Percentiles rank a stretch among this genome's conserved stretches.
Evolutionary conservation across 768 basidiomycete genomes (phyloP).

Genomic region (Coprinopsis sp.): DNA sequence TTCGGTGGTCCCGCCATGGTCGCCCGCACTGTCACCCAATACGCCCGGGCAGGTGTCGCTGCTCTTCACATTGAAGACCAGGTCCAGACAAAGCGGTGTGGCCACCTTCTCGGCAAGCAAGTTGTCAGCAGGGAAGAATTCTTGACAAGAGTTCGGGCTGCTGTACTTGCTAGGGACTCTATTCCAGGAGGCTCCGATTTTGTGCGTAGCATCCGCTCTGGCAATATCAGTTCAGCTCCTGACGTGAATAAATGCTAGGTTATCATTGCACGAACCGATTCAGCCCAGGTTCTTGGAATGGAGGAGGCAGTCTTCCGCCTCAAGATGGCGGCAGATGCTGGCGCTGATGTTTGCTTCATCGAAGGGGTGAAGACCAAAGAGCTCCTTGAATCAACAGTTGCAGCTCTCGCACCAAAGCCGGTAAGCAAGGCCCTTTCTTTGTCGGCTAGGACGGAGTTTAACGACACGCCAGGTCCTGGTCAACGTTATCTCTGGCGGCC

Average conservation of each 20-base stretch:
- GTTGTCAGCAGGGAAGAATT: slow-evolving; percentile 78
- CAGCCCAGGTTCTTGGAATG: slow-evolving; percentile 75
- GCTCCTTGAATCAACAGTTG: slow-evolving; percentile 58
- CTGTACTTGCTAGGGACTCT: slow-evolving; percentile 70
- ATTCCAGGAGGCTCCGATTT: slow-evolving; percentile 75
- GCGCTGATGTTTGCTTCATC: slow-evolving; percentile 79
- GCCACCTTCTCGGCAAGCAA: slow-evolving; percentile 77
- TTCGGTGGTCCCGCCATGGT: slow-evolving; percentile 76
- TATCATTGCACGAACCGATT: slow-evolving; percentile 73
- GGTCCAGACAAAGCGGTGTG: slow-evolving; percentile 78
- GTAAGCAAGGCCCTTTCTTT: slow-evolving; percentile 28
- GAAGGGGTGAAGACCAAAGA: slow-evolving; percentile 72
- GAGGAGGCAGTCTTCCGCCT: slow-evolving; percentile 66
- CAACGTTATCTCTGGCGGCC: slow-evolving; percentile 74
- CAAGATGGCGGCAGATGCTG: slow-evolving; percentile 65
- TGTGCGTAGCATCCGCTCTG: slow-evolving; percentile 25
- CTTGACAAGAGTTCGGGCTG: slow-evolving; percentile 68
- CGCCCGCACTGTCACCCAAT: slow-evolving; percentile 70
- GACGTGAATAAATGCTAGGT: slow-evolving; percentile 32
- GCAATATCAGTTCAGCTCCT: neutral
- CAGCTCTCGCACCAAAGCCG: slow-evolving; percentile 66
- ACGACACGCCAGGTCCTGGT: slow-evolving; percentile 52
- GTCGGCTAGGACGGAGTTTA: neutral
- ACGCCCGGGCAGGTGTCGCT: slow-evolving; percentile 64
- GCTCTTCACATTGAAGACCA: slow-evolving; percentile 80